A percentile compares a stretch with the other conserved stretches of the same genome.
These are phyloP conservation scores for Dactylonectria estremocensis DNA, from an alignment of 2,329 filamentous ascomycete genomes.

Conservation along the genomic window DNA sequence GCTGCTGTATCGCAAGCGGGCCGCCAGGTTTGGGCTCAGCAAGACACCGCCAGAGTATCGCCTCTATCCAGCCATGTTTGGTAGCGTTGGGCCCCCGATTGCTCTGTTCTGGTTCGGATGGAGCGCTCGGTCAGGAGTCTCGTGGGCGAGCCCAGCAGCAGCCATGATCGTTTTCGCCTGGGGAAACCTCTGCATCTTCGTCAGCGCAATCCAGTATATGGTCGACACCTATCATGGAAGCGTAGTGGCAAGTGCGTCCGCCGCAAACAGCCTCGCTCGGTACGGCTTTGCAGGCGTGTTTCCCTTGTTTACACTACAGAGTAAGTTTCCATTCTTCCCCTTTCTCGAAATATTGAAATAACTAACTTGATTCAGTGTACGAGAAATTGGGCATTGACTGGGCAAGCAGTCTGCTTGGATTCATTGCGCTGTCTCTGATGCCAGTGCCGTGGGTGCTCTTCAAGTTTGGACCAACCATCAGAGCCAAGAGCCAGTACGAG, in stretches of 20 bases:
- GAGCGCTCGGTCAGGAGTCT: slow-evolving; percentile 62
- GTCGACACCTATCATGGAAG: slow-evolving; percentile 70
- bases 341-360: not conserved
- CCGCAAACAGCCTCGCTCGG: slow-evolving; percentile 71
- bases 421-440: slow-evolving; percentile 63
- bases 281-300: slow-evolving; percentile 71
- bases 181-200: slow-evolving; percentile 73
- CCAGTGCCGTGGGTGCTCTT: slow-evolving; percentile 69
- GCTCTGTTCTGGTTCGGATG: slow-evolving; percentile 75
- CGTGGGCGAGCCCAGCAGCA: slow-evolving; percentile 66
- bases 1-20: slow-evolving; percentile 59
- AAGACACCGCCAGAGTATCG: slow-evolving; percentile 69
- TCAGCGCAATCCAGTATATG: slow-evolving; percentile 67
- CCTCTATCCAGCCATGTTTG: slow-evolving; percentile 72
- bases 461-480: slow-evolving; percentile 58
- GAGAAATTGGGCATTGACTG: slow-evolving; percentile 60
- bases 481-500: slow-evolving; percentile 53
- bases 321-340: slow-evolving; percentile 49
- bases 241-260: slow-evolving; percentile 71
- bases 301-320: slow-evolving; percentile 73
- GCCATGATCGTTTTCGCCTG: slow-evolving; percentile 71
- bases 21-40: slow-evolving; percentile 50
- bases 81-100: slow-evolving; percentile 66
- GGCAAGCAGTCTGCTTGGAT: slow-evolving; percentile 64
- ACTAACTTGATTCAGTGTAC: slow-evolving; percentile 57